Evolutionary conservation across 805 yeast genomes (phyloP), one percentile per base, ranked within the genome.

Genomic region (Lachancea sp.): DNA sequence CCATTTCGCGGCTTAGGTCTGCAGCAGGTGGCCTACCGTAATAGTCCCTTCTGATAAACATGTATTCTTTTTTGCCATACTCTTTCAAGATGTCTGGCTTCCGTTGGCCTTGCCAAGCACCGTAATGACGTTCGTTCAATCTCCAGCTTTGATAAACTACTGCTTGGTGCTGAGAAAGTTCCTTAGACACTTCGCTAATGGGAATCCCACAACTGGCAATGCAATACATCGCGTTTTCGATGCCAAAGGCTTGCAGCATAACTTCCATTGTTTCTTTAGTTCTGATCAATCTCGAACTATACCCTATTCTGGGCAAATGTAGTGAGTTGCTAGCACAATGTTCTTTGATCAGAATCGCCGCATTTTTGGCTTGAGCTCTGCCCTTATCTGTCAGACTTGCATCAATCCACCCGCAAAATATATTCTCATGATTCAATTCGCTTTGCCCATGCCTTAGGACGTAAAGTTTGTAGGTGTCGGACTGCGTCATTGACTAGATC

Each of bases 361-460:
- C 80, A 48, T 74, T 67, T 32, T 60, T 57, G 17, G 94, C 94
- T 61, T 84, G 92, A 45, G 67, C 64, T 48, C 69, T 66, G 35
- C 95, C 95, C 45, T 74, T 72, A 6, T 66, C 77, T 3, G 89
- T 79, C 51, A 84, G 67, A 43, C 72, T 70, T 24, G 83, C 80
- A 64, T 84, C 90, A 22, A 82, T 78, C 95, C 95, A 84, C 15
- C 95, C 95, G 60, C 92, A 83, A 64, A 84, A 84, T 48, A 77
- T 69, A 63, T 82, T 78, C 55, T 75, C 75, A 58, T 80, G 78
- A 59, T 84, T 84, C 77, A 86, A 78, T 55, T 77, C 80, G 55
- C 88, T 80, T 60, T 84, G 84, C 3, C 95, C 95, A 69, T 84
- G 95, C 64, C 95, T 77, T 40, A 83, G 71, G 44, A 83, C 40